Conservation (phyloP, 2,329 filamentous ascomycete genomes). For the Didymella glomerata region DNA sequence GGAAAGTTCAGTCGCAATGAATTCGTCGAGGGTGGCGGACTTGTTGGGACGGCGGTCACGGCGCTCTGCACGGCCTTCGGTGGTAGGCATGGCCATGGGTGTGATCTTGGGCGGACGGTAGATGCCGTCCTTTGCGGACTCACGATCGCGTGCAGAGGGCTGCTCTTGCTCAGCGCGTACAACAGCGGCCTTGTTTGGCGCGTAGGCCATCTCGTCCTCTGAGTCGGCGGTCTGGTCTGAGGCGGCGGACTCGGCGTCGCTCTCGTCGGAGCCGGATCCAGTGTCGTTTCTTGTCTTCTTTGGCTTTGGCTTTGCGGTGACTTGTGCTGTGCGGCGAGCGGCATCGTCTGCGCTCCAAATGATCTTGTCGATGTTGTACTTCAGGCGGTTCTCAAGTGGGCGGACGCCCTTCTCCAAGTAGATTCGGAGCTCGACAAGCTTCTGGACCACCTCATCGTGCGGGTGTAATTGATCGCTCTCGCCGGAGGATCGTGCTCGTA, state of each 20-base stretch:
- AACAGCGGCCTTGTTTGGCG: conserved; percentile 66
- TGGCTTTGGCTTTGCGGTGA: conserved; percentile 24
- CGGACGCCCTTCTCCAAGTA: conserved; percentile 93
- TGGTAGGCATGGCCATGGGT: conserved; percentile 81
- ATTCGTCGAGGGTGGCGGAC: conserved; percentile 90
- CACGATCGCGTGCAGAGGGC: conserved; percentile 32
- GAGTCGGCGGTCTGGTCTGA: conserved; percentile 44
- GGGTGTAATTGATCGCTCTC: conserved; percentile 54
- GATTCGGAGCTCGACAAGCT: conserved; percentile 88
- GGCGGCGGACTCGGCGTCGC: conserved; percentile 43
- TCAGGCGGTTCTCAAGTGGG: conserved; percentile 86
- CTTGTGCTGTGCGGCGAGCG: conserved; percentile 42
- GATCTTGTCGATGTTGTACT: conserved; percentile 96
- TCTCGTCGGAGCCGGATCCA: conserved; percentile 54
- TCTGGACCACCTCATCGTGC: conserved; percentile 76
- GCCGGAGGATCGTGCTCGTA: conserved; percentile 58
- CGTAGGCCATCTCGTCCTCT: conserved; percentile 68
- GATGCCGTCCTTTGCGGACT: conserved; percentile 67
- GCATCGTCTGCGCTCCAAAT: conserved; percentile 84
- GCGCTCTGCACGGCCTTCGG: conserved; percentile 67
- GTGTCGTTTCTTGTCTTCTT: conserved; percentile 47
- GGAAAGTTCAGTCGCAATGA: conserved; percentile 84
- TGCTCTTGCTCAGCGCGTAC: conserved; percentile 38
- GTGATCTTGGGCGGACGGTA: conserved; percentile 91
- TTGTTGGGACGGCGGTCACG: conserved; percentile 70